These are phyloP conservation scores for Monilinia fructicola DNA, from an alignment of 2,329 filamentous ascomycete species.

Conservation along the genomic window DNA sequence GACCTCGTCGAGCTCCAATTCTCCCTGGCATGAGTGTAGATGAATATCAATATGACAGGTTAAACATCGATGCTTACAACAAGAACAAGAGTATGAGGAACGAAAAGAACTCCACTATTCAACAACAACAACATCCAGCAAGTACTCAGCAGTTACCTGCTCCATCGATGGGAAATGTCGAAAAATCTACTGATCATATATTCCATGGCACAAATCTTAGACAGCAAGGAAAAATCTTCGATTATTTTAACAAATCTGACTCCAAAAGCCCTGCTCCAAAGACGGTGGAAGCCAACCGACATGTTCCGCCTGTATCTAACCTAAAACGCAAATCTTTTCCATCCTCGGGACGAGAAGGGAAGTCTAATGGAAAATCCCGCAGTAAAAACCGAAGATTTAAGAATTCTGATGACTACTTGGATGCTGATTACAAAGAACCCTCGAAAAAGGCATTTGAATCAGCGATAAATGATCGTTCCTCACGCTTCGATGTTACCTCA, in stretches of 20 bases:
- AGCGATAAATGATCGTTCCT: not conserved
- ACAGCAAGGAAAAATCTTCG: not conserved
- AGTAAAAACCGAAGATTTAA: conserved; percentile 14
- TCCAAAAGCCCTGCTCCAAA: not conserved
- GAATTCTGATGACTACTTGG: not conserved
- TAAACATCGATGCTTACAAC: not conserved
- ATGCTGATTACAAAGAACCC: conserved; percentile 8
- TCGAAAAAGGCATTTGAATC: not conserved
- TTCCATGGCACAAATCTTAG: not conserved
- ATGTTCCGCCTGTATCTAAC: not conserved
- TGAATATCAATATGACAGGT: conserved; percentile 6
- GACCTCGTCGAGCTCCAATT: conserved; percentile 16
- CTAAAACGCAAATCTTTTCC: conserved; percentile 15
- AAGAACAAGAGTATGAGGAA: not conserved
- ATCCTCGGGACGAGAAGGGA: not conserved
- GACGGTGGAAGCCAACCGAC: not conserved
- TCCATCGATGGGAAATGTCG: not conserved
- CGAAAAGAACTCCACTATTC: no score
- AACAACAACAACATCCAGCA: not conserved
- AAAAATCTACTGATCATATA: not conserved
- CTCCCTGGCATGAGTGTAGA: conserved; percentile 20
- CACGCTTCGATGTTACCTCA: not conserved
- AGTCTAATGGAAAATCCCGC: not conserved
- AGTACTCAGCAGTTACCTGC: not conserved
- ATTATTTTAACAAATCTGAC: not conserved